Conservation (phyloP, 2,329 filamentous ascomycete species). For the Chalara sp. region DNA sequence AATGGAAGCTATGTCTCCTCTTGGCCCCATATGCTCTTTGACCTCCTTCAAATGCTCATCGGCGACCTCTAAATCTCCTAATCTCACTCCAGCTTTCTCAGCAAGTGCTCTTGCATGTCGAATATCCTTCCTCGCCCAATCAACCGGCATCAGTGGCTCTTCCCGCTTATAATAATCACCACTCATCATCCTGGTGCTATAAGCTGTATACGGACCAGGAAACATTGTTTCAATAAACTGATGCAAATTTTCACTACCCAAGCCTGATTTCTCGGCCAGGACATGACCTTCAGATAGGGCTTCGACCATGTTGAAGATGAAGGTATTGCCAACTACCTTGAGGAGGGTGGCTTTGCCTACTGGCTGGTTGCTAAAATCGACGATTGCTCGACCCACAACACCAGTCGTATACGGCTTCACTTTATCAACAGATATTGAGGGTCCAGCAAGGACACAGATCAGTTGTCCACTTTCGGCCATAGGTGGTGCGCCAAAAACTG, state of each 20-base stretch:
- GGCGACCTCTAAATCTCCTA: constrained; percentile 60
- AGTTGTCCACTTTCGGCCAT: constrained; percentile 66
- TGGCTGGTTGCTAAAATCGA: constrained; percentile 65
- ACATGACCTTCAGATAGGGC: constrained; percentile 72
- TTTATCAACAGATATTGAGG: constrained; percentile 50
- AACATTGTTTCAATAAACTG: constrained; percentile 68
- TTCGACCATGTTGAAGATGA: constrained; percentile 69
- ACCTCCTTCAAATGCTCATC: constrained; percentile 64
- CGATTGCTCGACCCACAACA: constrained; percentile 61
- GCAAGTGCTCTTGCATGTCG: constrained; percentile 67
- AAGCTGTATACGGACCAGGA: constrained; percentile 67
- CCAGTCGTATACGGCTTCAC: constrained; percentile 66
- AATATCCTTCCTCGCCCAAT: constrained; percentile 77
- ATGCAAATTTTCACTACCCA: constrained; percentile 65
- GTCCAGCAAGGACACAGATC: constrained; percentile 67
- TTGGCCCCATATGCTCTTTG: constrained; percentile 60
- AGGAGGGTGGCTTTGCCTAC: constrained; percentile 66
- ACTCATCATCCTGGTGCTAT: constrained; percentile 64
- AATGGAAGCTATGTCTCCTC: constrained; percentile 74
- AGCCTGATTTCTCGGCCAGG: constrained; percentile 71
- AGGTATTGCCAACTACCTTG: constrained; percentile 75
- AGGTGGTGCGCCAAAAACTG: constrained; percentile 64
- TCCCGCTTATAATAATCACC: constrained; percentile 73
- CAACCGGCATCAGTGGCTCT: constrained; percentile 75
- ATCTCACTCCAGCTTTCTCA: constrained; percentile 48